Percentiles rank a stretch among this genome's conserved stretches.
Evolutionary conservation across 2,329 filamentous ascomycete species (phyloP).

Genomic region (Knufia petricola): DNA sequence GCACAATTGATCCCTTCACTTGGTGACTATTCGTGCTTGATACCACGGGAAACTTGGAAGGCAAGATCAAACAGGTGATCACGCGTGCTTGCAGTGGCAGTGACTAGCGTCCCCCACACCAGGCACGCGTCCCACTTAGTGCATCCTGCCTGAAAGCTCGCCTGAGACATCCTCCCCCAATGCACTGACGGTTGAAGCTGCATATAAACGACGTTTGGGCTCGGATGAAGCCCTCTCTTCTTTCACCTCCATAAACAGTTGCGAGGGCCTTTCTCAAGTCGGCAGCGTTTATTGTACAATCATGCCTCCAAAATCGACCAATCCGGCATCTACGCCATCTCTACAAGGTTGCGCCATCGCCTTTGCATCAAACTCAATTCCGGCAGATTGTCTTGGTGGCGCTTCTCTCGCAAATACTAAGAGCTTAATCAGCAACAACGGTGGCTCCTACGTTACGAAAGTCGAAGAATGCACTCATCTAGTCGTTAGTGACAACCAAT

Average conservation of each 20-base stretch:
- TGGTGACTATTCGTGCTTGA: not conserved
- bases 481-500: slow-evolving; percentile 5
- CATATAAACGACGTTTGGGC: no score
- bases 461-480: slow-evolving; percentile 7
- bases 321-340: not conserved
- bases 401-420: not conserved
- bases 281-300: no score
- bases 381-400: not conserved
- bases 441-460: slow-evolving; percentile 4
- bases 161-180: no score
- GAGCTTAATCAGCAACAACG: slow-evolving; percentile 1
- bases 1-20: not conserved
- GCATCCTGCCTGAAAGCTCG: not conserved
- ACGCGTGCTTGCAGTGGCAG: not conserved
- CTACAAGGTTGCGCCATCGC: slow-evolving; percentile 2
- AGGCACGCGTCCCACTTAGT: not conserved
- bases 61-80: not conserved
- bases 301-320: slow-evolving; percentile 6
- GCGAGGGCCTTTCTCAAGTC: no score
- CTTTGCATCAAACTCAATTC: not conserved
- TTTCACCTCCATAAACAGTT: no score
- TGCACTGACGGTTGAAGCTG: no score
- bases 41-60: not conserved
- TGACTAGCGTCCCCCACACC: not conserved
- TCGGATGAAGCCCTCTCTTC: no score